These are phyloP conservation scores for Passiflora organensis DNA, from an alignment of 345 rosid genomes.

Conservation along the genomic window DNA sequence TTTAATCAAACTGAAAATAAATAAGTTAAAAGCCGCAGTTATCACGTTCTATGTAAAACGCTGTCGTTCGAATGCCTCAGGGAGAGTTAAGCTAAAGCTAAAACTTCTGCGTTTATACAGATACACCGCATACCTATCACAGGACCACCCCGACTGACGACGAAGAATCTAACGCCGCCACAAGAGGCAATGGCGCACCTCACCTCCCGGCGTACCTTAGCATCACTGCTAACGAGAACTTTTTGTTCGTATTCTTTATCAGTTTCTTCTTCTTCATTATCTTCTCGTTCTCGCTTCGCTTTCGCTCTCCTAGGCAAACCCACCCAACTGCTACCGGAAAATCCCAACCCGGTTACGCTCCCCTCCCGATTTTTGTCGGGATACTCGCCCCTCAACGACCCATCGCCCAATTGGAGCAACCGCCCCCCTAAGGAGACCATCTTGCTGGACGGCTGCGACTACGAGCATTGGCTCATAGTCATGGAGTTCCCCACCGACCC, in stretches of 20 bases:
- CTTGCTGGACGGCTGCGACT: slow-evolving; percentile 90
- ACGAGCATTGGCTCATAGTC: slow-evolving; percentile 91
- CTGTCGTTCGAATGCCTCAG: too few relatives aligned
- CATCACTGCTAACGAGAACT: slow-evolving; percentile 33
- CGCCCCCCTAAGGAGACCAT: slow-evolving; percentile 92
- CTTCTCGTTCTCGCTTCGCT: slow-evolving; percentile 48
- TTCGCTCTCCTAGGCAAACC: slow-evolving; percentile 36
- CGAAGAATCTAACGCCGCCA: too few relatives aligned
- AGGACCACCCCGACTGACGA: too few relatives aligned
- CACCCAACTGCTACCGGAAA: slow-evolving; percentile 10
- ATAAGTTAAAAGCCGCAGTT: too few relatives aligned
- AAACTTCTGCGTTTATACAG: too few relatives aligned
- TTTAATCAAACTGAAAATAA: too few relatives aligned
- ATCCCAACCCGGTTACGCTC: slow-evolving; percentile 25
- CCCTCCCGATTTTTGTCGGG: slow-evolving; percentile 54
- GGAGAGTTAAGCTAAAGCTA: too few relatives aligned
- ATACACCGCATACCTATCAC: too few relatives aligned
- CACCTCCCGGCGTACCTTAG: slow-evolving; percentile 47
- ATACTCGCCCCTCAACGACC: slow-evolving; percentile 82
- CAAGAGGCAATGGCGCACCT: slow-evolving; percentile 49
- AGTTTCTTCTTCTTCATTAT: slow-evolving; percentile 21
- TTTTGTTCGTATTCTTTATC: slow-evolving; percentile 32
- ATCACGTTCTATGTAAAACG: too few relatives aligned
- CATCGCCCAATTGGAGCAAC: slow-evolving; percentile 89
- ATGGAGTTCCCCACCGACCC: slow-evolving; percentile 81